A percentile compares a stretch with the other conserved stretches of the same genome.
phyloP scores from a whole-genome alignment of 2,329 filamentous ascomycete species.

The Chaetomium olivaceum region DNA sequence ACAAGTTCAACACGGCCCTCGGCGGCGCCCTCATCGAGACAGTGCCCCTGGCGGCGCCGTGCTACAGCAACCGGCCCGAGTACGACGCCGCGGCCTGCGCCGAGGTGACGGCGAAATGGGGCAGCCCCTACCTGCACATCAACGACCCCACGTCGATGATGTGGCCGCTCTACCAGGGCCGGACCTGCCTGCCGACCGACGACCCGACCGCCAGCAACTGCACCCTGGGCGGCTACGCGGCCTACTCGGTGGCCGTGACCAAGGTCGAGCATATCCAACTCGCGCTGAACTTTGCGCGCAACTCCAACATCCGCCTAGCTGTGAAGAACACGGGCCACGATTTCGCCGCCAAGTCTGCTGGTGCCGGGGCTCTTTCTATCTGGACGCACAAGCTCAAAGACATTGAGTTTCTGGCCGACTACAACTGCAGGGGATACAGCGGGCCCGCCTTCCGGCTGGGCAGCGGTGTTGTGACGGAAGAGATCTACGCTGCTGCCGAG shows the following conservation, averaged over 20 bases:
- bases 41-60: slow-evolving; percentile 39
- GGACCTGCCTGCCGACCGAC: slow-evolving; percentile 40
- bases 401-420: slow-evolving; percentile 29
- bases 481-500: slow-evolving; percentile 54
- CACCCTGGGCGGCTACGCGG: slow-evolving; percentile 42
- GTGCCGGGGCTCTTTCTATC: slow-evolving; percentile 39
- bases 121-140: slow-evolving; percentile 29
- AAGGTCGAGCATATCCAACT: slow-evolving; percentile 44
- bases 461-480: slow-evolving; percentile 49
- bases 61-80: slow-evolving; percentile 36
- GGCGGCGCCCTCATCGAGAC: slow-evolving; percentile 40
- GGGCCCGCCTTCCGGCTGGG: slow-evolving; percentile 44
- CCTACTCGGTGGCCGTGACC: slow-evolving; percentile 44
- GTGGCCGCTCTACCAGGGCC: slow-evolving; percentile 44
- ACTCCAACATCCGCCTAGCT: slow-evolving; percentile 42
- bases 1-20: slow-evolving; percentile 31
- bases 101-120: slow-evolving; percentile 33
- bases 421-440: slow-evolving; percentile 31
- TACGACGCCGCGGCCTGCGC: slow-evolving; percentile 38
- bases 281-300: slow-evolving; percentile 46
- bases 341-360: slow-evolving; percentile 44
- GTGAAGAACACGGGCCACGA: slow-evolving; percentile 57
- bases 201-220: slow-evolving; percentile 35
- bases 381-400: slow-evolving; percentile 34
- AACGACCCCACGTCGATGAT: slow-evolving; percentile 44